Conservation (phyloP, 164 flowering plant species). For the Aristolochia fimbriata region DNA sequence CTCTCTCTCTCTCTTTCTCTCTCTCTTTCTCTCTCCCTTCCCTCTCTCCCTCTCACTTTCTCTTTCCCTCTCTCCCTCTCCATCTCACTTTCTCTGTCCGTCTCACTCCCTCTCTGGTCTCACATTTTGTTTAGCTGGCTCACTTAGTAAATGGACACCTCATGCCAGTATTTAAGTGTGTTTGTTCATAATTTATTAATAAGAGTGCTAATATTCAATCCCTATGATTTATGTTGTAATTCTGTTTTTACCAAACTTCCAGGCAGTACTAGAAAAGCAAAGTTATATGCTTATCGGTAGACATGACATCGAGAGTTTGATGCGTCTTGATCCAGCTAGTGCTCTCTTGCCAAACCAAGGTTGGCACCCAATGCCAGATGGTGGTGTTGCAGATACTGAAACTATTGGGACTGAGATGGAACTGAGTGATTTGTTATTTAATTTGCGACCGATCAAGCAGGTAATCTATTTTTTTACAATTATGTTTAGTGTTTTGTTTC, state of each 20-base stretch:
- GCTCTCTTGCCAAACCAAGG: conserved; percentile 51
- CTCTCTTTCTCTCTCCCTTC: too few species aligned
- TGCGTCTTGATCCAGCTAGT: conserved; percentile 85
- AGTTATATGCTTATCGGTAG: conserved; percentile 98
- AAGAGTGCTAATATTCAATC: too few species aligned
- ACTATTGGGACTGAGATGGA: conserved; percentile 52
- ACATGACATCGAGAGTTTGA: conserved; percentile 84
- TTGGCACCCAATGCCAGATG: conserved; percentile 32
- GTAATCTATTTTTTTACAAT: conserved; percentile 18
- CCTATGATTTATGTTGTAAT: too few species aligned
- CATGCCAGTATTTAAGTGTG: too few species aligned
- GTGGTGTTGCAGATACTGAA: conserved; percentile 44
- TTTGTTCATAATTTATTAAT: too few species aligned
- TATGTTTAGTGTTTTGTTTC: not conserved
- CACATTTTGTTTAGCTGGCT: too few species aligned
- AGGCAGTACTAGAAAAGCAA: conserved; percentile 99
- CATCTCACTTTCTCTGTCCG: too few species aligned
- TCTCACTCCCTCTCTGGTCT: too few species aligned
- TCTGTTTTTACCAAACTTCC: conserved; percentile 15
- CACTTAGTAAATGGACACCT: too few species aligned
- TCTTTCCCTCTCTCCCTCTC: too few species aligned
- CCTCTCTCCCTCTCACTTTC: too few species aligned
- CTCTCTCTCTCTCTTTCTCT: too few species aligned
- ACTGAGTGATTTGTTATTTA: conserved; percentile 59
- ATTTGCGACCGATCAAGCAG: conserved; percentile 89